Percentiles rank a stretch among this genome's conserved stretches.
Conservation (phyloP, 2,329 filamentous ascomycete species). For the Xylariales sp. region DNA sequence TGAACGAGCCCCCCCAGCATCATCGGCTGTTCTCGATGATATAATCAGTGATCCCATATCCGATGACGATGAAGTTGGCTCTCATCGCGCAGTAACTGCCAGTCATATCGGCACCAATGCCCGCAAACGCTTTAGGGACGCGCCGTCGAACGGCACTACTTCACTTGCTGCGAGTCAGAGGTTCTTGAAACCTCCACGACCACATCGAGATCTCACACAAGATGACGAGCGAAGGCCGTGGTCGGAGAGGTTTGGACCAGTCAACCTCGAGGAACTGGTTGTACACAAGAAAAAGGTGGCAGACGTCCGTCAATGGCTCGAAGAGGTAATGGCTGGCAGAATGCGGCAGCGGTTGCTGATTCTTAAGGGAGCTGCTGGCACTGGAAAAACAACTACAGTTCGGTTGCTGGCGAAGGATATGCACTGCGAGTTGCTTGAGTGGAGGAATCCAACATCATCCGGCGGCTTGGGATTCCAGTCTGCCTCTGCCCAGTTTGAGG, state of each 20-base stretch:
- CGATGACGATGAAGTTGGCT: conserved; percentile 53
- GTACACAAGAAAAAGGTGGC: conserved; percentile 93
- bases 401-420: conserved; percentile 74
- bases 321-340: conserved; percentile 63
- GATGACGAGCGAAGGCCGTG: conserved; percentile 68
- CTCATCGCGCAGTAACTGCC: conserved; percentile 42
- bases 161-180: conserved; percentile 38
- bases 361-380: conserved; percentile 85
- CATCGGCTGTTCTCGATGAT: conserved; percentile 37
- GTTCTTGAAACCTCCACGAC: conserved; percentile 42
- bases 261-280: conserved; percentile 74
- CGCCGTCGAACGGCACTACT: conserved; percentile 18
- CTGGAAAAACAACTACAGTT: conserved; percentile 88
- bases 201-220: conserved; percentile 17
- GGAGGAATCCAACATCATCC: conserved; percentile 75
- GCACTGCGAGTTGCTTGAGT: conserved; percentile 75
- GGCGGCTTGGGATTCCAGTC: conserved; percentile 62
- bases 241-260: conserved; percentile 79
- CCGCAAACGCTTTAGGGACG: conserved; percentile 45
- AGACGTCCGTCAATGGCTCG: conserved; percentile 81
- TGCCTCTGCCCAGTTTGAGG: conserved; percentile 78
- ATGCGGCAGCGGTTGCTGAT: conserved; percentile 71
- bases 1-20: conserved; percentile 37
- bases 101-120: conserved; percentile 55
- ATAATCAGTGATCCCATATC: conserved; percentile 55